A percentile compares a stretch with the other conserved stretches of the same genome.
Evolutionary conservation across 2,329 filamentous ascomycete genomes (phyloP).

Genomic region (Apiospora phragmitis): DNA sequence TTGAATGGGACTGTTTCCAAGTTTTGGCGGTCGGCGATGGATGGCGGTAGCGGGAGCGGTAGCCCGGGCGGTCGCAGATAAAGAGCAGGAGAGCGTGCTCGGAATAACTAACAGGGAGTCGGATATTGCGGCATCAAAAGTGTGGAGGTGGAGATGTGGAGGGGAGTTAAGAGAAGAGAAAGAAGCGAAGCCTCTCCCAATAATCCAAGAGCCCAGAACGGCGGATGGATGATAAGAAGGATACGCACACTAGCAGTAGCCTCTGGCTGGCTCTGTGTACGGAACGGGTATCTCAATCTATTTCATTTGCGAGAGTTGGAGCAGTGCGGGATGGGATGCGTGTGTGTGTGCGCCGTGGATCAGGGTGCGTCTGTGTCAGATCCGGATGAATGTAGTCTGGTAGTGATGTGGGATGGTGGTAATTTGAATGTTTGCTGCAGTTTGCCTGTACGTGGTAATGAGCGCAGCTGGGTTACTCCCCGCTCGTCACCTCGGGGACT

Average conservation of each 20-base stretch:
- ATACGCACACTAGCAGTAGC: slow-evolving; percentile 3
- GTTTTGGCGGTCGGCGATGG: neutral
- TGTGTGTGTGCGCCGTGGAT: neutral
- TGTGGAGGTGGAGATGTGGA: slow-evolving; percentile 10
- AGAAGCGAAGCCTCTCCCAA: neutral
- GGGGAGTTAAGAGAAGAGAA: neutral
- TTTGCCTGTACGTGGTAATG: neutral
- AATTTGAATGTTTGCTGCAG: neutral
- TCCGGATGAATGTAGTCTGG: neutral
- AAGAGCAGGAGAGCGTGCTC: neutral
- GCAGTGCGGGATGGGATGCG: neutral
- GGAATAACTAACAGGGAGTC: slow-evolving; percentile 10
- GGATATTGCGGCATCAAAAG: slow-evolving; percentile 11
- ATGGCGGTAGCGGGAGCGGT: neutral
- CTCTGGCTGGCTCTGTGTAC: neutral
- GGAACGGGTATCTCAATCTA: neutral
- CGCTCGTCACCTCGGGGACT: neutral
- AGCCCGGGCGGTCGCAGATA: neutral
- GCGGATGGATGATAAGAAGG: slow-evolving; percentile 1
- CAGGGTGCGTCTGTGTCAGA: neutral
- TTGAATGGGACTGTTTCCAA: slow-evolving; percentile 7
- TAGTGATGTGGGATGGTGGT: neutral
- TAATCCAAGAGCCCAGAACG: neutral
- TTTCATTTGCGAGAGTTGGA: neutral
- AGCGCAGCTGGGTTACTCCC: neutral